A percentile compares a stretch with the other conserved stretches of the same genome.
phyloP scores from a whole-genome alignment of 495 filamentous ascomycete genomes.

The Annulohypoxylon maeteangense region DNA sequence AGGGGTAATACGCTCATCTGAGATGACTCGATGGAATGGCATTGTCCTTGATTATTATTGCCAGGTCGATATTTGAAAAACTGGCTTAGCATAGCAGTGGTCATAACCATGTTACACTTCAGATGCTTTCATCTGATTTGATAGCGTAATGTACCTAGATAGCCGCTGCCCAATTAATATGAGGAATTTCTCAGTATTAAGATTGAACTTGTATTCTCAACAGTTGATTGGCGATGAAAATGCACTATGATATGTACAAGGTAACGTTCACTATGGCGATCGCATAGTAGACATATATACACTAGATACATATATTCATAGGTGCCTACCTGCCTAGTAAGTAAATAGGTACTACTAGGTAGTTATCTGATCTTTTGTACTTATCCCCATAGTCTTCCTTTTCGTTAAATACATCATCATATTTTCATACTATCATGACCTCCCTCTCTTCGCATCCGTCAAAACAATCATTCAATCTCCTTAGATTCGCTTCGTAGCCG shows the following conservation, averaged over 20 bases:
- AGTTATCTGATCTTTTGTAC: too few relatives aligned
- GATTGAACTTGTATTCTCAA: background rate
- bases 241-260: background rate
- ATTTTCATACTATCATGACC: slow-evolving; percentile 2
- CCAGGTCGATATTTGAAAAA: background rate
- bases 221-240: background rate
- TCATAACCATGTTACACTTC: background rate
- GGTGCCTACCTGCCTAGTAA: too few relatives aligned
- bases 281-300: too few relatives aligned
- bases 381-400: background rate
- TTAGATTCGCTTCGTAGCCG: background rate
- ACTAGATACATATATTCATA: too few relatives aligned
- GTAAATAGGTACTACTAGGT: too few relatives aligned
- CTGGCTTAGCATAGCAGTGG: background rate
- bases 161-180: background rate
- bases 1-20: background rate
- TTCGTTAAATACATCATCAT: background rate
- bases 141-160: background rate
- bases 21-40: background rate
- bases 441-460: slow-evolving; percentile 2
- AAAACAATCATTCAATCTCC: slow-evolving; percentile 6
- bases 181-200: background rate
- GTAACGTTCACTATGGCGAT: too few relatives aligned
- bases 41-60: background rate
- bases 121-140: background rate